Base-by-base conservation (phyloP, 805 yeast genomes). In the Metschnikowia shivogae region DNA sequence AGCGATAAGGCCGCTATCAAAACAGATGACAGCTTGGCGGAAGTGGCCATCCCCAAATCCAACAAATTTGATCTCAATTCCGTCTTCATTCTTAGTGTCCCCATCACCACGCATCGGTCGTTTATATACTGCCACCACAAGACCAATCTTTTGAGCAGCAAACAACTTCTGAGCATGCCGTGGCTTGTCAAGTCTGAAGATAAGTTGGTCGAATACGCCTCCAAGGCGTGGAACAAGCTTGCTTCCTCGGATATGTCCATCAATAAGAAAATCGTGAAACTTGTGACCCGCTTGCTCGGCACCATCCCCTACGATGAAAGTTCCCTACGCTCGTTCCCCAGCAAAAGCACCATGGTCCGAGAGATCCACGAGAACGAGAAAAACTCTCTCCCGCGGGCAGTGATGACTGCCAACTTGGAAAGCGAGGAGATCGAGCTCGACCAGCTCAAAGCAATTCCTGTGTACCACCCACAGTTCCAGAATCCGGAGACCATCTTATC, bases 281-380 rank as follows among this genome's bases (percentile, higher is more conserved):
- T 70, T 49, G 76, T 83, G 12, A 73, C 77, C 35, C 62, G 61
- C 44, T 70, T 84, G 33, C 62, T 89, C 53, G 76, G 78, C 42
- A 72, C 79, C 19, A 79, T 86, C 6, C 88, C 92, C 2, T 90
- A 92, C 78, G 81, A 83, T 52, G 98, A 90, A 58, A 77, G 79
- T 56, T 78, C 89, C 37, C 68, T 90, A 47, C 72, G 80, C 48
- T 77, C 92, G 2, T 77, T 92, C 20, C 97, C 98, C 1, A 80
- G 89, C 3, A 75, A 78, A 46, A 64, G 68, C 31, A 69, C 82
- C 30, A 74, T 86, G 63, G 64, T 81, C 30, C 65, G 87, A 34
- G 76, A 72, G 49, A 62, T 74, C 43, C 68, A 66, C 44, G 60
- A 60, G 35, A 65, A 61, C 24, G 49, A 54, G 12, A 33, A 48